Evolutionary conservation across 176 grass and related monocot genomes (phyloP).

Genomic region (Oryza coarctata): DNA sequence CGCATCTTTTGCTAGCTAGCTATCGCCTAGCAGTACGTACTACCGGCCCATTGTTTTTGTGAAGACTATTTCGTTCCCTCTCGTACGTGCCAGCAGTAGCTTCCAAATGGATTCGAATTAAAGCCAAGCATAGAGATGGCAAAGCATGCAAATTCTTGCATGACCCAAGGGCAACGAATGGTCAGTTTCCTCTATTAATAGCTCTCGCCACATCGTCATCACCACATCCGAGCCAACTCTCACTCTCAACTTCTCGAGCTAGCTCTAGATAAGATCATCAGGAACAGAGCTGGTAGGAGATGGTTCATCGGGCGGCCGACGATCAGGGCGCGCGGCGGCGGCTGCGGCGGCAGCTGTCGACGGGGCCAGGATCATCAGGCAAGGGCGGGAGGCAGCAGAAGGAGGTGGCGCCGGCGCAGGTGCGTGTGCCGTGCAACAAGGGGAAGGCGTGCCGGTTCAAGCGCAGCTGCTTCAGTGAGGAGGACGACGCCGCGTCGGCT

Average conservation of each 20-base stretch:
- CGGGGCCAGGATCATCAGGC: neutral
- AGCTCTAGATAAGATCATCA: neutral
- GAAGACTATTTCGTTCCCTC: neutral
- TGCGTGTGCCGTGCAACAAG: slow-evolving; percentile 72
- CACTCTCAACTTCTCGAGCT: neutral
- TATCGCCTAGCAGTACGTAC: neutral
- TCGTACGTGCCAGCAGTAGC: slow-evolving; percentile 22
- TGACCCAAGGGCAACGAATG: neutral
- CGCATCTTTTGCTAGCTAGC: neutral
- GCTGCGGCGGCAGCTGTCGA: neutral
- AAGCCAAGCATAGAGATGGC: slow-evolving; percentile 19
- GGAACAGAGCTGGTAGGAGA: neutral
- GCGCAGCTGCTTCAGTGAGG: slow-evolving; percentile 82
- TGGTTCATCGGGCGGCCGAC: slow-evolving; percentile 42
- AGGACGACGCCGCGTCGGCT: slow-evolving; percentile 64
- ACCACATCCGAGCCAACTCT: too few species aligned
- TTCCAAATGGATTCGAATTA: slow-evolving; percentile 43
- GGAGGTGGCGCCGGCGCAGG: slow-evolving; percentile 20
- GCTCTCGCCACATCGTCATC: neutral
- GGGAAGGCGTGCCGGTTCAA: slow-evolving; percentile 85
- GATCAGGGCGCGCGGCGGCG: neutral
- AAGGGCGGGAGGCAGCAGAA: neutral
- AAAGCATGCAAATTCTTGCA: neutral
- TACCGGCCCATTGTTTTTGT: neutral
- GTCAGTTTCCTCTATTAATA: slow-evolving; percentile 12